A percentile compares a stretch with the other conserved stretches of the same genome.
Evolutionary conservation across 1,139 yeast genomes (phyloP).

Genomic region (Suhomyces taliae): DNA sequence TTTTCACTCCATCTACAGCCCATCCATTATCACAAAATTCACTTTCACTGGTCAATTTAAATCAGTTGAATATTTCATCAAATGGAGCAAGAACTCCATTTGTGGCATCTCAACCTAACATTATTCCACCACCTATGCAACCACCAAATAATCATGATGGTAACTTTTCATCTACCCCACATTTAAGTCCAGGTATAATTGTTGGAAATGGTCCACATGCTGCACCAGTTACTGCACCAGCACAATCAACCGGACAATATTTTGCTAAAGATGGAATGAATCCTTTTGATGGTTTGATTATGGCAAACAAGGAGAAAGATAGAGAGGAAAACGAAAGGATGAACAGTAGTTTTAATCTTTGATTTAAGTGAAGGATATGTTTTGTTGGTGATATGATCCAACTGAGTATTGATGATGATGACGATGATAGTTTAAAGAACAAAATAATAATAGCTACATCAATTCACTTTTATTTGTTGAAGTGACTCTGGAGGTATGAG

Average conservation of each 20-base stretch:
- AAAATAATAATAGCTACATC: too few species aligned
- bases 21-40: conserved; percentile 27
- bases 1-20: conserved; percentile 35
- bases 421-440: too few species aligned
- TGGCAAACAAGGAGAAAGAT: conserved; percentile 25
- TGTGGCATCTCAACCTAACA: conserved; percentile 9
- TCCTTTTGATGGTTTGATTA: conserved; percentile 44
- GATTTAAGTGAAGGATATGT: neutral
- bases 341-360: conserved; percentile 12
- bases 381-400: too few species aligned
- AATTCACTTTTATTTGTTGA: too few species aligned
- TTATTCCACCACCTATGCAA: neutral
- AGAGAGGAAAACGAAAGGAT: conserved; percentile 10
- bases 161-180: conserved; percentile 6
- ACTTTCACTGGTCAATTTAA: conserved; percentile 21
- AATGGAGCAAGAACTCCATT: conserved; percentile 29
- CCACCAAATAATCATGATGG: conserved; percentile 2
- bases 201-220: conserved; percentile 1
- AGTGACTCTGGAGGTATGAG: too few species aligned
- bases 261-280: conserved; percentile 41
- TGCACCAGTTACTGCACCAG: conserved; percentile 34
- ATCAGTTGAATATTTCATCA: conserved; percentile 14
- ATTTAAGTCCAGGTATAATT: conserved; percentile 7
- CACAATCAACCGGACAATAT: conserved; percentile 38
- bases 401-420: too few species aligned